Conservation (phyloP, 768 basidiomycete species). For the Pleurotus djamor region DNA sequence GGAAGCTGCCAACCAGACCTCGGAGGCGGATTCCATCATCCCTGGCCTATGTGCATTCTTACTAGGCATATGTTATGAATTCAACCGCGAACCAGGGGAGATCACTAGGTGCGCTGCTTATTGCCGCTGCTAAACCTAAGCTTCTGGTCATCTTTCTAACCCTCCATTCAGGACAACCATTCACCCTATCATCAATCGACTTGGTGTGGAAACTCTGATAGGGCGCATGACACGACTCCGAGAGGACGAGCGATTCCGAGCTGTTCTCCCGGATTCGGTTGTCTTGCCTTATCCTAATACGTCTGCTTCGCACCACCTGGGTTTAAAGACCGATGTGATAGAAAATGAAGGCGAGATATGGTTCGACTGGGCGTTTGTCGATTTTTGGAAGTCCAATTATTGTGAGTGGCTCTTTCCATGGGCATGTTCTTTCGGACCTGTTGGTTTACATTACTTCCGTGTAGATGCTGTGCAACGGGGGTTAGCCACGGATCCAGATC, state of each 20-base stretch:
- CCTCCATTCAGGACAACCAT: conserved; percentile 63
- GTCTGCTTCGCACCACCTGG: conserved; percentile 27
- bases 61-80: conserved; percentile 94
- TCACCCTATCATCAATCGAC: conserved; percentile 84
- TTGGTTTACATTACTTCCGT: conserved; percentile 4
- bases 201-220: conserved; percentile 86
- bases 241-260: conserved; percentile 92
- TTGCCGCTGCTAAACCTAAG: conserved; percentile 1
- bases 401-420: conserved; percentile 48
- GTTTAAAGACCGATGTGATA: conserved; percentile 28
- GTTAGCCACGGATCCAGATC: conserved; percentile 66
- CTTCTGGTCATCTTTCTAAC: conserved; percentile 2
- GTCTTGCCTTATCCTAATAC: conserved; percentile 54
- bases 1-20: conserved; percentile 89
- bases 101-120: conserved; percentile 71
- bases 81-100: conserved; percentile 92
- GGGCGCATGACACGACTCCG: conserved; percentile 84
- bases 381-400: conserved; percentile 99
- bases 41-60: conserved; percentile 91
- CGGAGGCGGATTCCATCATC: conserved; percentile 81
- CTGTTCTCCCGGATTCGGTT: conserved; percentile 80
- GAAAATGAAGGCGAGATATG: conserved; percentile 83
- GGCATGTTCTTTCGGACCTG: neutral
- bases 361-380: conserved; percentile 98
- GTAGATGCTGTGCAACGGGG: conserved; percentile 77